These are phyloP conservation scores for Salix suchowensis DNA, from an alignment of 345 rosid genomes.

Conservation along the genomic window DNA sequence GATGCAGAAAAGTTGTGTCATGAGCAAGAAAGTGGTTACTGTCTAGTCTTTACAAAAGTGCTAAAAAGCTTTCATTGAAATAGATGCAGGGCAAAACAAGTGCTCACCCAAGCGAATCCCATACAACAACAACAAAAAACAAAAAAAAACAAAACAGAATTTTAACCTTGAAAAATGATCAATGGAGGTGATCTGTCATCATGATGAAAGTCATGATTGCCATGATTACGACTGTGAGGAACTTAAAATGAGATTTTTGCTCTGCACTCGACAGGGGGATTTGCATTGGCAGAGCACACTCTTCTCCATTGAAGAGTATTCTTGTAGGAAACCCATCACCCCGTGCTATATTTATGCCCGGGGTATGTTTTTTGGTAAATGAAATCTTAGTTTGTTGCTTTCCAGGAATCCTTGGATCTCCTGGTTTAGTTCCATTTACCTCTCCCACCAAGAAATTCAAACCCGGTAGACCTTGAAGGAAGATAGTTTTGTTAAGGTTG, in stretches of 20 bases:
- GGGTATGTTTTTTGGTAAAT: conserved; percentile 51
- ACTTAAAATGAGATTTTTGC: conserved; percentile 16
- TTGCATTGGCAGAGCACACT: conserved; percentile 68
- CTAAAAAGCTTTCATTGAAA: background rate
- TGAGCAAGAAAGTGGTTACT: background rate
- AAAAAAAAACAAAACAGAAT: no score
- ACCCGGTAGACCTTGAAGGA: conserved; percentile 66
- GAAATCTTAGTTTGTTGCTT: conserved; percentile 91
- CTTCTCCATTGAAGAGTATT: conserved; percentile 85
- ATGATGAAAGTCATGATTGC: conserved; percentile 31
- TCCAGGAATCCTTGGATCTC: conserved; percentile 65
- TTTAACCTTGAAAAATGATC: background rate
- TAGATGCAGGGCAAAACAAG: background rate
- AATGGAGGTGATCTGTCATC: conserved; percentile 27
- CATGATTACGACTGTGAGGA: conserved; percentile 27
- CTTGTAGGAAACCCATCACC: conserved; percentile 82
- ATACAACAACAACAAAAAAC: background rate
- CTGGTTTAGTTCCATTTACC: conserved; percentile 46
- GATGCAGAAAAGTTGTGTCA: background rate
- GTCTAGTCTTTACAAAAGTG: background rate
- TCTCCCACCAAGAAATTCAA: conserved; percentile 62
- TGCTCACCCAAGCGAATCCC: background rate
- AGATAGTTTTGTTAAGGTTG: conserved; percentile 43
- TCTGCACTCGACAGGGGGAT: conserved; percentile 49
- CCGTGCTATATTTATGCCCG: conserved; percentile 34